Evolutionary conservation across 1,284 basidiomycete species (phyloP), one percentile per base, ranked within the genome.

Genomic region (Trichosporon sp.): DNA sequence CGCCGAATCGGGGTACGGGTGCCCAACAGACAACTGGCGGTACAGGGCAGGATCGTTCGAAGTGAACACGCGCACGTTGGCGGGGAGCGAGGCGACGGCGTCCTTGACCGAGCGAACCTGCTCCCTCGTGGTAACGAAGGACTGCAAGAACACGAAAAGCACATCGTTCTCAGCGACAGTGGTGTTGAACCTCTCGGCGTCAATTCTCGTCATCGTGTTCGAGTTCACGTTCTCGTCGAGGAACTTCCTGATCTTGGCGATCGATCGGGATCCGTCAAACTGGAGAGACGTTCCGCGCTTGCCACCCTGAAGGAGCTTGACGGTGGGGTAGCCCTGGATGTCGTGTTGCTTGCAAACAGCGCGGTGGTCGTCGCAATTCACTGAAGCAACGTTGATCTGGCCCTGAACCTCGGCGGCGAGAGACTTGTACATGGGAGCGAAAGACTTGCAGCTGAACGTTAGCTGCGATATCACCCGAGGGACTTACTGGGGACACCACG

Each of bases 401-500:
- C 86, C 85, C 74, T 90, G 86, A 86, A 93, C 88, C 38, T 84
- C 83, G 47, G 83, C 81, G 0, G 91, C 93, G 6, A 98, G 86
- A 66, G 91, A 85, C 1, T 85, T 85, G 90, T 93, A 96, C 0
- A 84, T 84, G 82, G 74, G 93, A 0, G 91, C 91, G 1, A 95
- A 86, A 76, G 92, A 91, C 84, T 95, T 94, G 86, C 93, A 95
- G 70, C 82, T 84, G 69, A 8, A 1, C 25, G 66, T 76, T 68
- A 75, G 71, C 62, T n/a, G 18, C 6, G 12, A 3, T 7, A 15
- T 23, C 6, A 13, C 2, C 2, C 27, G 2, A 21, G 18, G 7
- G 25, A 79, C 82, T 76, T 68, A 85, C 84, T 96, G 94, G 1
- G 91, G 90, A 79, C 93, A 95, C 93, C 93, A 95, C 0, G 94